Conservation (phyloP, 140 eudicot genomes). For the Oenanthe javanica region DNA sequence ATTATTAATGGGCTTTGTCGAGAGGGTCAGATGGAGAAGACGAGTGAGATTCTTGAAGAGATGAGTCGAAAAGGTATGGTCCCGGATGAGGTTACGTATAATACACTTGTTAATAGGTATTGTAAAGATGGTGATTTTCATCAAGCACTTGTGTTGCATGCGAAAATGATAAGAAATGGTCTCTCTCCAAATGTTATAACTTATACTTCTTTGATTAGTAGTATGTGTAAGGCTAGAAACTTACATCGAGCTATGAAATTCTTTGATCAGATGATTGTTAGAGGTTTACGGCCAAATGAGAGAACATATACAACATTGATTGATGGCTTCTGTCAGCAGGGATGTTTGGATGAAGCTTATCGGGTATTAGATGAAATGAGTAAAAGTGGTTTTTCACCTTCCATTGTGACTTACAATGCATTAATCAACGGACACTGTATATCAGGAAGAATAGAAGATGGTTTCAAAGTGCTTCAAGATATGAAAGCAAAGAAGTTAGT, state of each 20-base stretch:
- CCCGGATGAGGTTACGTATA: constrained; percentile 85
- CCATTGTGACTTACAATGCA: constrained; percentile 81
- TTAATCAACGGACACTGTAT: constrained; percentile 67
- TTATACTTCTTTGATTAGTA: constrained; percentile 73
- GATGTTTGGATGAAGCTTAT: constrained; percentile 73
- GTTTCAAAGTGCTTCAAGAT: constrained; percentile 36
- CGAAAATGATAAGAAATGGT: constrained; percentile 78
- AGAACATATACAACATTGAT: constrained; percentile 84
- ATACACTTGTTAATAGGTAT: constrained; percentile 76
- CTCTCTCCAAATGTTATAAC: constrained; percentile 86
- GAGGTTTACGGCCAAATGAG: constrained; percentile 75
- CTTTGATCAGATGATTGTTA: constrained; percentile 63
- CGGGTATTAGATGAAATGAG: constrained; percentile 62
- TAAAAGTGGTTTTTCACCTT: constrained; percentile 53
- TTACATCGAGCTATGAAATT: constrained; percentile 73
- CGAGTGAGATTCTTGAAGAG: constrained; percentile 50
- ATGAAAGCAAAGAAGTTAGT: constrained; percentile 36
- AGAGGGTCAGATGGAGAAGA: constrained; percentile 69
- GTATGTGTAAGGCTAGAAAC: constrained; percentile 77
- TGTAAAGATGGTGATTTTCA: constrained; percentile 85
- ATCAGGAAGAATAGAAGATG: constrained; percentile 60
- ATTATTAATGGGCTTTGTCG: constrained; percentile 76
- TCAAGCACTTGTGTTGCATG: constrained; percentile 75
- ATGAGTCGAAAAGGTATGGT: constrained; percentile 53
- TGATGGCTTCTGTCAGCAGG: constrained; percentile 86